Evolutionary conservation across 1,139 yeast genomes (phyloP).

Genomic region (Arxiozyma bovina): DNA sequence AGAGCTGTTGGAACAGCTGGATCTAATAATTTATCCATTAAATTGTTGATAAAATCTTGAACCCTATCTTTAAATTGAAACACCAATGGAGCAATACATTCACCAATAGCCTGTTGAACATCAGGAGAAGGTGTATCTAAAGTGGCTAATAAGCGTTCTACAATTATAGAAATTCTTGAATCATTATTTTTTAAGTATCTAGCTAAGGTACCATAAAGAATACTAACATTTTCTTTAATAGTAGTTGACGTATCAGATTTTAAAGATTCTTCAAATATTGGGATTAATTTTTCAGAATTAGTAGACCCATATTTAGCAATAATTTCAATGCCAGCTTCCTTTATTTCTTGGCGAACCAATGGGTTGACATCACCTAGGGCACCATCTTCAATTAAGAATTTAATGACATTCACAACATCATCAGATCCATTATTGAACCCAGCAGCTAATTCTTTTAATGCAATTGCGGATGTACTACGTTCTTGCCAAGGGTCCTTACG

Average conservation of each 20-base stretch:
- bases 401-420: constrained; percentile 44
- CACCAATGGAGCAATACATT: constrained; percentile 78
- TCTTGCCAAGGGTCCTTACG: constrained; percentile 75
- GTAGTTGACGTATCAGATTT: constrained; percentile 44
- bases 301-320: constrained; percentile 56
- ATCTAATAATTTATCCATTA: constrained; percentile 52
- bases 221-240: constrained; percentile 72
- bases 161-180: constrained; percentile 52
- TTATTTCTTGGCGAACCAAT: constrained; percentile 70
- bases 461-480: constrained; percentile 70
- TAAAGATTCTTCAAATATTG: constrained; percentile 57
- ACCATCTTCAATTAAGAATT: constrained; percentile 50
- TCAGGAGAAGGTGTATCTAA: constrained; percentile 82
- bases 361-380: constrained; percentile 69
- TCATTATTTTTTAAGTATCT: constrained; percentile 65
- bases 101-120: constrained; percentile 79
- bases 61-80: constrained; percentile 44
- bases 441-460: constrained; percentile 52
- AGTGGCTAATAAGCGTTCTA: constrained; percentile 62
- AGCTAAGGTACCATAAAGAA: constrained; percentile 81
- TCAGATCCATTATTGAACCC: constrained; percentile 32
- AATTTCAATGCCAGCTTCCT: constrained; percentile 77
- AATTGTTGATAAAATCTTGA: constrained; percentile 44
- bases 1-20: constrained; percentile 41
- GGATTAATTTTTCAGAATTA: constrained; percentile 61